phyloP scores from a whole-genome alignment of 371 early-diverging fungal species.

The Mucor racemosus region DNA sequence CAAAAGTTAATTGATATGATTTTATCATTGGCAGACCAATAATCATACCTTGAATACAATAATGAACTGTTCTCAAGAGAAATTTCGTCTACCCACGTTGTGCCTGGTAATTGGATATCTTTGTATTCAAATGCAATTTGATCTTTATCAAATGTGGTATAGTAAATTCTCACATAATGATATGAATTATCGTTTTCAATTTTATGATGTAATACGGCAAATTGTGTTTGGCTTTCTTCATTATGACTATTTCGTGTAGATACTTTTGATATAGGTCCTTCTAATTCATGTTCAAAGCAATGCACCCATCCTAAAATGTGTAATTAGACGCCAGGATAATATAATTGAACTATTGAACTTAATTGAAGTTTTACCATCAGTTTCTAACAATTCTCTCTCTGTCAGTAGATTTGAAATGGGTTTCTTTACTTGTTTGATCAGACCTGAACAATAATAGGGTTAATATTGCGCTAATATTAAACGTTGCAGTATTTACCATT shows the following conservation, averaged over 20 bases:
- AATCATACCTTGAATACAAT: constrained; percentile 42
- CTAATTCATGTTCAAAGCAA: constrained; percentile 34
- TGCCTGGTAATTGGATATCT: constrained; percentile 45
- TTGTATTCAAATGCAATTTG: constrained; percentile 35
- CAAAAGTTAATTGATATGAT: neutral
- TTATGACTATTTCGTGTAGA: constrained; percentile 17
- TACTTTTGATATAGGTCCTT: constrained; percentile 36
- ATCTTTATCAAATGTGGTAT: constrained; percentile 14
- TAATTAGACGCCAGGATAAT: neutral
- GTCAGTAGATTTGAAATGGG: constrained; percentile 19
- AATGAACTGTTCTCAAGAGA: constrained; percentile 38
- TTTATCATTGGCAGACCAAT: neutral
- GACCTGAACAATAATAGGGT: constrained; percentile 8
- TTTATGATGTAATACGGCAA: constrained; percentile 43
- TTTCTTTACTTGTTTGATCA: constrained; percentile 24
- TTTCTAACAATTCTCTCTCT: constrained; percentile 17
- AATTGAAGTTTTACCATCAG: constrained; percentile 10
- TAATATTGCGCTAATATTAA: neutral
- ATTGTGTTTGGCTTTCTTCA: constrained; percentile 21
- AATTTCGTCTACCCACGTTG: constrained; percentile 42
- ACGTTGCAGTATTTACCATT: constrained; percentile 16
- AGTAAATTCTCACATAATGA: constrained; percentile 45
- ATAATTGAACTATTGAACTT: neutral
- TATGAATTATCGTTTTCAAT: constrained; percentile 37
- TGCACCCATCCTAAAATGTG: constrained; percentile 30